Base-by-base conservation (phyloP, 192 early-diverging fungal genomes). In the Blastocladiella britannica region DNA sequence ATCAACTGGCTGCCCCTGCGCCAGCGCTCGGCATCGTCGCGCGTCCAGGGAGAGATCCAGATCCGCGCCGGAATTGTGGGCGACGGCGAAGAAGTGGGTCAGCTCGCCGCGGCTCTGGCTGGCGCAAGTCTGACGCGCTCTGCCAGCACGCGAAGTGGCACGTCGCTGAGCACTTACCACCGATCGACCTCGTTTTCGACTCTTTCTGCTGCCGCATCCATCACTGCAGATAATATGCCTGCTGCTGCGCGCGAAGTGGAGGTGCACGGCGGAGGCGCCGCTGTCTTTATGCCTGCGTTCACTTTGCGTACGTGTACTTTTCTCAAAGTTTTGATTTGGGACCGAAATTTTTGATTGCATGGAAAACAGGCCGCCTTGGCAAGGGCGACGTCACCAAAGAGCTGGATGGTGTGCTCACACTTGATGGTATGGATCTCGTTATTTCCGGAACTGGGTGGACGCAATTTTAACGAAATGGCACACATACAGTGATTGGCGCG, bases 371-470 rank as follows among this genome's bases (percentile, higher is more conserved):
- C 52, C 28, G 58, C 24, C 43, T 61, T 30, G 67, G 57, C 22
- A 31, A 58, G 4, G 64, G 55, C 12, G 55, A 60, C 26, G 64
- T 20, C 31, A 60, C 53, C 28, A 60, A 65, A 31, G 60, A 70
- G 1, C 52, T 70, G n/a, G 77, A 74, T 9, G 61, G 76, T 20
- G 66, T 72, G 25, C 72, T 71, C 55, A 59, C n/a, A n/a, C n/a
- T n/a, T n/a, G n/a, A n/a, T n/a, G n/a, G n/a, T 79, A 54, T 74
- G 76, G 54, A 55, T 79, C 18, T 63, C 62, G 24, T 66, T 61
- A 23, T 74, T 74, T 23, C 64, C 68, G 3, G 67, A 74, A 43
- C 59, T 81, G 12, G 71, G 74, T 47, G 59, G 64, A 7, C 63
- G 62, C 43, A 60, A 37, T 27, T 70, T 68, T 52, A 59, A 22